Percentiles rank a stretch among this genome's conserved stretches.
Conservation (phyloP, 2,329 filamentous ascomycete species). For the Colletotrichum paranaense region DNA sequence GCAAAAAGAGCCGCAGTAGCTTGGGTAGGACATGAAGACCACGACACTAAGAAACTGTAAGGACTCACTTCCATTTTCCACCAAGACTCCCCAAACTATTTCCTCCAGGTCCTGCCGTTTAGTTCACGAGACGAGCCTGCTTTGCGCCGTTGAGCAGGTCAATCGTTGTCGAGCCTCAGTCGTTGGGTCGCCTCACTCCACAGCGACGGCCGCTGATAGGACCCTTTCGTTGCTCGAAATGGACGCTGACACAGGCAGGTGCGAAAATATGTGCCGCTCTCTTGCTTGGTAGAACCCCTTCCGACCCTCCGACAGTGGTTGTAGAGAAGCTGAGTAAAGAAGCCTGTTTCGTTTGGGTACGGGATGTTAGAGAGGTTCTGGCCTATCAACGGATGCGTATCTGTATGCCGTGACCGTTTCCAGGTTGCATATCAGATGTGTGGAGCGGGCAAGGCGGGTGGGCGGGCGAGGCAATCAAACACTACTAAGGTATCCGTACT, state of each 20-base stretch:
- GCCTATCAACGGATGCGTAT: constrained; percentile 20
- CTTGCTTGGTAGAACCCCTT: background rate
- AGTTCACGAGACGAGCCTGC: background rate
- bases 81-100: background rate
- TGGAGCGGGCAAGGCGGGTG: constrained; percentile 21
- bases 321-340: background rate
- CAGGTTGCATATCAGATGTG: constrained; percentile 18
- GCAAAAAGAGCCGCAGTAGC: background rate
- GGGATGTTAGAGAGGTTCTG: background rate
- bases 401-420: constrained; percentile 1
- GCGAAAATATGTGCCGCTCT: background rate
- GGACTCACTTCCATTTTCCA: constrained; percentile 29
- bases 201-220: background rate
- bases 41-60: constrained; percentile 12
- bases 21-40: background rate
- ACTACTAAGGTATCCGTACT: background rate
- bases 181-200: background rate
- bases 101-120: background rate
- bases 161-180: background rate
- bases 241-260: background rate
- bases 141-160: background rate
- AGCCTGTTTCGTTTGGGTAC: background rate
- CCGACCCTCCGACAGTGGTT: background rate
- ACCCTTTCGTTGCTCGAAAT: background rate
- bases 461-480: constrained; percentile 26